Conservation (phyloP, 1,139 yeast genomes). For the Candida gigantensis region DNA sequence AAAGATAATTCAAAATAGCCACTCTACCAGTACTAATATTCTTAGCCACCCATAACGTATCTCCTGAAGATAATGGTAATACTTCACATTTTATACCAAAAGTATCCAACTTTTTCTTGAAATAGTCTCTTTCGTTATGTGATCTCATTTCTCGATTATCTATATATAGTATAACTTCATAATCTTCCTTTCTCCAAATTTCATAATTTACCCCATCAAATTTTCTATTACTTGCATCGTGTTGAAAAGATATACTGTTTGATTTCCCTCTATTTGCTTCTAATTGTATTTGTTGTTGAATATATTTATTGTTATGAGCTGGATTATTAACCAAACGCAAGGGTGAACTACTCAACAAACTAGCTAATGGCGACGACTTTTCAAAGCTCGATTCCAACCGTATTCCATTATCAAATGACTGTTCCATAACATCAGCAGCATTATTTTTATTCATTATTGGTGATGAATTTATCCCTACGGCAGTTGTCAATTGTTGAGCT, state of each 20-base stretch:
- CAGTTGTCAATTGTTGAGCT: conserved; percentile 57
- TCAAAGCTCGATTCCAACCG: conserved; percentile 23
- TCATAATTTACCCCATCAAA: conserved; percentile 32
- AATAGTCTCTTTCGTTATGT: conserved; percentile 61
- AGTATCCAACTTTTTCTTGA: conserved; percentile 52
- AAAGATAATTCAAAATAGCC: conserved; percentile 73
- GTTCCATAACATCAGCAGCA: conserved; percentile 15
- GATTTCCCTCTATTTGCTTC: not conserved
- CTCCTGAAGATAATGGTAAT: conserved; percentile 75
- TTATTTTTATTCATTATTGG: conserved; percentile 18
- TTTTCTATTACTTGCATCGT: conserved; percentile 25
- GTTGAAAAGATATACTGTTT: conserved; percentile 11
- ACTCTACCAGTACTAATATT: conserved; percentile 57
- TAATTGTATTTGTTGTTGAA: conserved; percentile 6
- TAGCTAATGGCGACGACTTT: conserved; percentile 9
- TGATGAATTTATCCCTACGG: conserved; percentile 40
- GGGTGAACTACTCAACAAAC: conserved; percentile 7
- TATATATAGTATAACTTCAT: conserved; percentile 60
- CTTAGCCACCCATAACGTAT: conserved; percentile 84
- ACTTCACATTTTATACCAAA: conserved; percentile 56
- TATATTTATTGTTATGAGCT: conserved; percentile 9
- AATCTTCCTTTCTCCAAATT: conserved; percentile 45
- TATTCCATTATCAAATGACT: conserved; percentile 39
- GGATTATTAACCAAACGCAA: conserved; percentile 7
- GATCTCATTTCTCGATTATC: conserved; percentile 84